A percentile compares a stretch with the other conserved stretches of the same genome.
These are phyloP conservation scores for Collybiopsis confluens DNA, from an alignment of 768 basidiomycete genomes.

Conservation along the genomic window DNA sequence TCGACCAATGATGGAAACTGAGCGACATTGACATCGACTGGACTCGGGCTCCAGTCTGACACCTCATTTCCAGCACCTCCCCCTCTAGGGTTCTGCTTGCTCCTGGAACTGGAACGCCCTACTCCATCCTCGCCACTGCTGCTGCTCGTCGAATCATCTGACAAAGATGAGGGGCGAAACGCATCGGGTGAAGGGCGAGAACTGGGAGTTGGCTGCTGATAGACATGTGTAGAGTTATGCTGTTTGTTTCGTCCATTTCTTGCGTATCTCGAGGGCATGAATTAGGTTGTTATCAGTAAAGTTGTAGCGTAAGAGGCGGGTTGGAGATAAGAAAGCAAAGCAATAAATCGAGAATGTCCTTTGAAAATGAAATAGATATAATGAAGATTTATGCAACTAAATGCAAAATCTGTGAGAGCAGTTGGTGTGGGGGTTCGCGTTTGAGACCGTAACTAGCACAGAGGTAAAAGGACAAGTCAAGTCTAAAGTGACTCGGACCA, in stretches of 20 bases:
- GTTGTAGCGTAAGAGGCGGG: not conserved
- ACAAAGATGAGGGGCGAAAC: constrained; percentile 4
- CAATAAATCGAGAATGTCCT: constrained; percentile 4
- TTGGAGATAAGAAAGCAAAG: not conserved
- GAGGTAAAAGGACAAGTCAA: not conserved
- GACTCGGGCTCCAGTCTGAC: not conserved
- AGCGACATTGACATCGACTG: not conserved
- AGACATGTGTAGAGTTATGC: not conserved
- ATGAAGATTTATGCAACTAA: constrained; percentile 4
- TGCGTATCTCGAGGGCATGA: constrained; percentile 13
- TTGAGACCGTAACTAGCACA: constrained; percentile 1
- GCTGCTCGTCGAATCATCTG: constrained; percentile 9
- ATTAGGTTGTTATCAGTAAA: constrained; percentile 6
- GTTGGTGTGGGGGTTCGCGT: not conserved
- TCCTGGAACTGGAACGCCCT: not conserved
- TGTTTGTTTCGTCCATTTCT: constrained; percentile 12
- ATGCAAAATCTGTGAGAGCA: constrained; percentile 3
- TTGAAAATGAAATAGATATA: not conserved
- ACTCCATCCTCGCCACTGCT: constrained; percentile 5
- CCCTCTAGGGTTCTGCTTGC: not conserved
- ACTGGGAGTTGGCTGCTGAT: constrained; percentile 8
- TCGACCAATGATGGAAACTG: not conserved
- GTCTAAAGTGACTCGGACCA: not conserved
- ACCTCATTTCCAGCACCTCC: not conserved
- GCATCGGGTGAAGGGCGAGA: constrained; percentile 1